Conservation (phyloP, 805 yeast species). For the Yarrowia sp. region DNA sequence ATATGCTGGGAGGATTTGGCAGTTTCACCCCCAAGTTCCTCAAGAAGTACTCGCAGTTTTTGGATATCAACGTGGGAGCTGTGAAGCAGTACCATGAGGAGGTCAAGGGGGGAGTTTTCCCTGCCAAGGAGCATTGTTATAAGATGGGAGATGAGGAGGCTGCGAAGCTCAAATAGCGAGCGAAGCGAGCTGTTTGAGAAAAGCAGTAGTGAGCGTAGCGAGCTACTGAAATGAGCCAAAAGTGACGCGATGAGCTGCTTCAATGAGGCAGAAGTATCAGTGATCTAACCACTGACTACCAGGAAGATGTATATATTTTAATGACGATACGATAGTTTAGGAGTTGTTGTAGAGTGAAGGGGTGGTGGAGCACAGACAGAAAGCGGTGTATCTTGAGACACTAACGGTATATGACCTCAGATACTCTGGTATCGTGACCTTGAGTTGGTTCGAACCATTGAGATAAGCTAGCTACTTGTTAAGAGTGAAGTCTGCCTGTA, state of each 20-base stretch:
- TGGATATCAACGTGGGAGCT: slow-evolving; percentile 58
- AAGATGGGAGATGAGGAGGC: slow-evolving; percentile 70
- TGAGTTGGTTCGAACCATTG: too few relatives aligned
- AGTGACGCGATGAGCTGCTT: not conserved
- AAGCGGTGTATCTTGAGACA: too few relatives aligned
- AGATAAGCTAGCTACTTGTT: too few relatives aligned
- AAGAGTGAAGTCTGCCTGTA: too few relatives aligned
- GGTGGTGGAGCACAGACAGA: too few relatives aligned
- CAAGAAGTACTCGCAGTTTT: slow-evolving; percentile 66
- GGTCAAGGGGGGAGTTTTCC: slow-evolving; percentile 64
- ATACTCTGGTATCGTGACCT: too few relatives aligned
- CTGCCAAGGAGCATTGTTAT: slow-evolving; percentile 71
- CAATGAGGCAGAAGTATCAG: too few relatives aligned
- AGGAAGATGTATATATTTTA: slow-evolving; percentile 17
- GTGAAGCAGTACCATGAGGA: slow-evolving; percentile 64
- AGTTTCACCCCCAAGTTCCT: slow-evolving; percentile 73
- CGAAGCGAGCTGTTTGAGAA: too few relatives aligned
- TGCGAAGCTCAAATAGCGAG: slow-evolving; percentile 52
- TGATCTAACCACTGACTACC: not conserved
- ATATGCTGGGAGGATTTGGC: slow-evolving; percentile 71
- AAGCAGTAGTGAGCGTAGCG: not conserved
- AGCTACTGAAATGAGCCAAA: not conserved
- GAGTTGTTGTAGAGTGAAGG: not conserved
- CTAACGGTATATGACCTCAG: too few relatives aligned
- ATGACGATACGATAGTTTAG: slow-evolving; percentile 23